Base-by-base conservation (phyloP, 1,284 basidiomycete genomes). In the Fomitopsis pinicola region DNA sequence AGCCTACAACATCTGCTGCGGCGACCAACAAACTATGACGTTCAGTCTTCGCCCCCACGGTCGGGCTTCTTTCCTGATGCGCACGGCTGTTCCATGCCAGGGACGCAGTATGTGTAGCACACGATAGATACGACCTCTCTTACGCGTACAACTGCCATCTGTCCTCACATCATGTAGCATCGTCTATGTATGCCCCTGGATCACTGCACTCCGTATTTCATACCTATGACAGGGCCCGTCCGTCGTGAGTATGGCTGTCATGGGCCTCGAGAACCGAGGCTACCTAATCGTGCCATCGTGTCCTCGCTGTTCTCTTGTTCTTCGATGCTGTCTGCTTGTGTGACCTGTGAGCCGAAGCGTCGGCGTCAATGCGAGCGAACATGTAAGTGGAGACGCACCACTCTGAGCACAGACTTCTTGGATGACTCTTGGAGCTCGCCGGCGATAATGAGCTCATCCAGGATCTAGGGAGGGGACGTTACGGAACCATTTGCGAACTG, bases 371-470 rank as follows among this genome's bases (percentile, higher is more conserved):
- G 35, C 12, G 9, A 33, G 2, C 14, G 38, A 19, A 15, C 22
- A 22, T 35, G 9, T 1, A 44, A 35, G 17, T 17, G 35, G 36
- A 22, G 19, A 78, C 89, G 68, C 65, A 93, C 92, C 59, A 92
- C 91, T 63, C 93, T 82, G 57, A 99, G 79, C 6, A 99, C 97
- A 5, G 94, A 93, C 78, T 99, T 99, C 84, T 99, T 99, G 35
- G 93, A 96, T 1, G 96, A 96, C 73, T 99, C 97, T 78, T 99
- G 97, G 68, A 99, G 81, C 76, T 99, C 97, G 50, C 97, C 97
- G 5, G 95, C 91, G 64, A 99, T 98, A 74, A 99, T 96, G 58
- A 99, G 83, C 75, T 99, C 97, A 75, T 99, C 97, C 60, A 99
- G 80, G 68, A 98, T 97, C 92, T 94, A 69, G 8, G 5, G 54